Conservation (phyloP, 73 alveolate genomes). For the Paramecium sonneborni region DNA sequence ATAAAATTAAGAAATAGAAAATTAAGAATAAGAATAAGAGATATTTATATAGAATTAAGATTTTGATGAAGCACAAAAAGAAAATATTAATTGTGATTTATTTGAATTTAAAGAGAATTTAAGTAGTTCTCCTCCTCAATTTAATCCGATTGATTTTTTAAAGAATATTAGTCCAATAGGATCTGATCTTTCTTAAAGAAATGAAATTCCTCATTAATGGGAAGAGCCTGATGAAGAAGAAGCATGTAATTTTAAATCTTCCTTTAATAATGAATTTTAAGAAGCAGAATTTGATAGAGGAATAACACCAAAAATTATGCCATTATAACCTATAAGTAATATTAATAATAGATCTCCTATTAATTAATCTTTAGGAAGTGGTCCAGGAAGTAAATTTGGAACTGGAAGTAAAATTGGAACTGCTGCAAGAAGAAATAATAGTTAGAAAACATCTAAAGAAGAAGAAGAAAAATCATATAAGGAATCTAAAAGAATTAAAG, state of each 20-base stretch:
- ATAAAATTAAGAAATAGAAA: neutral
- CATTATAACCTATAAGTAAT: neutral
- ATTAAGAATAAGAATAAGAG: neutral
- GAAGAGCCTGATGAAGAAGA: neutral
- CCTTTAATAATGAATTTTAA: neutral
- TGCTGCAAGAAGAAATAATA: neutral
- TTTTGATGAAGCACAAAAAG: no score
- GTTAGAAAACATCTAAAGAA: constrained; percentile 24
- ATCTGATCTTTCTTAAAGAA: neutral
- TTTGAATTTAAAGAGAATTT: no score
- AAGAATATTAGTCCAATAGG: neutral
- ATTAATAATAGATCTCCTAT: neutral
- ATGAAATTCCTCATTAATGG: neutral
- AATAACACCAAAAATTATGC: neutral
- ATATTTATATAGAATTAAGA: no score
- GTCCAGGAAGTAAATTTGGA: neutral
- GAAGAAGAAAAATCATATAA: constrained; percentile 14
- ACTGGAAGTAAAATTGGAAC: neutral
- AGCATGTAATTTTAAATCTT: neutral
- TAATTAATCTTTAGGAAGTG: neutral
- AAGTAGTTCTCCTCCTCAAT: neutral
- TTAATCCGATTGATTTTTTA: neutral
- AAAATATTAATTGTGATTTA: no score
- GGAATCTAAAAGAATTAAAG: neutral
- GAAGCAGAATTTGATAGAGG: neutral